Evolutionary conservation across 345 rosid genomes (phyloP).

Genomic region (Euphorbia tirucalli): DNA sequence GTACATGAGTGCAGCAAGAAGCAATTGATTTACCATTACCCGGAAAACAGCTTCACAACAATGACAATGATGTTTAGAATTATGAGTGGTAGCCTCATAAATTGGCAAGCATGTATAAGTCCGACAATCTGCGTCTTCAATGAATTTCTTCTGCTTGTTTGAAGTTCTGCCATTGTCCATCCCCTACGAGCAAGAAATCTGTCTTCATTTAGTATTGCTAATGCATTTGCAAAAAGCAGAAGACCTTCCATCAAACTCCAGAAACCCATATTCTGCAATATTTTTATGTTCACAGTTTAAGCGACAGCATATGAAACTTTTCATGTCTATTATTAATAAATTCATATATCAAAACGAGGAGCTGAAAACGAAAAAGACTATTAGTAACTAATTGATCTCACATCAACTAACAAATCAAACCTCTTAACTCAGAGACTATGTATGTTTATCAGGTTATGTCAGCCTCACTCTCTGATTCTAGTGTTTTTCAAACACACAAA

Average conservation of each 20-base stretch:
- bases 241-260: slow-evolving; percentile 45
- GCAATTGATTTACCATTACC: slow-evolving; percentile 21
- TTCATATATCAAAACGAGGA: not conserved
- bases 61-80: slow-evolving; percentile 39
- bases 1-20: not conserved
- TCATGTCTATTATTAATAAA: not conserved
- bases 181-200: slow-evolving; percentile 46
- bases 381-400: not conserved
- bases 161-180: slow-evolving; percentile 51
- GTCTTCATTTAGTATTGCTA: slow-evolving; percentile 53
- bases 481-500: no score
- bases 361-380: not conserved
- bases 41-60: slow-evolving; percentile 36
- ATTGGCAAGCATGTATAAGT: slow-evolving; percentile 49
- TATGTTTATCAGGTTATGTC: not conserved
- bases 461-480: not conserved
- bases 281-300: not conserved
- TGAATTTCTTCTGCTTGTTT: slow-evolving; percentile 33
- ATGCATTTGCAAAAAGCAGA: slow-evolving; percentile 43
- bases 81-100: slow-evolving; percentile 47
- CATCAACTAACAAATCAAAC: not conserved
- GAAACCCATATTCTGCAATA: slow-evolving; percentile 40
- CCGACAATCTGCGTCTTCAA: slow-evolving; percentile 45
- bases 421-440: not conserved
- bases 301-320: not conserved